Evolutionary conservation across 805 yeast species (phyloP), one percentile per base, ranked within the genome.

Genomic region (Suhomyces emberorum): DNA sequence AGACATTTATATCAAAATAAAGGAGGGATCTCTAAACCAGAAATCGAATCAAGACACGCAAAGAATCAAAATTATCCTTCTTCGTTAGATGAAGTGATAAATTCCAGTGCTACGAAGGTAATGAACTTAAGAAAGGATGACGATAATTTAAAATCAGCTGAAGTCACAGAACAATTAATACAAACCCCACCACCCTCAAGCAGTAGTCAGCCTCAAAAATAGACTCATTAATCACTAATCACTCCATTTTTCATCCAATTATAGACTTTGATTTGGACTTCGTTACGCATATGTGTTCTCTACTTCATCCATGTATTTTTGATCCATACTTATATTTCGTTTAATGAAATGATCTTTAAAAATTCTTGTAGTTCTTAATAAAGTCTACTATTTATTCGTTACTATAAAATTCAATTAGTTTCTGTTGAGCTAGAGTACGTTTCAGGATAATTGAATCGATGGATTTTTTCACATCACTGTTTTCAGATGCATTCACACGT

Each of bases 331-430:
- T 23, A 7, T 23, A 23, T 23, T 23, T 11, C 26, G 8, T 8
- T 23, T 14, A 23, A 8, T 23, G 26, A 23, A 23, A 23, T 23
- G 26, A 23, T 23, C 5, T 23, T 9, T 11, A n/a, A 20, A 20
- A 20, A n/a, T n/a, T n/a, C n/a, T n/a, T n/a, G n/a, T n/a, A n/a
- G n/a, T n/a, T n/a, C n/a, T n/a, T n/a, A n/a, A n/a, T n/a, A n/a
- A n/a, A n/a, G n/a, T n/a, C n/a, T n/a, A n/a, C n/a, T n/a, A n/a
- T n/a, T n/a, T 22, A 32, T 17, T 32, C 34, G 7, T 51, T 49
- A 37, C 64, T 59, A 48, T 74, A 76, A 43, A 69, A 68, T 37
- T 74, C 72, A 11, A 76, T 65, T 33, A 77, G 51, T 42, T 66
- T 72, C 35, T 54, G 56, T 38, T 76, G 81, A 1, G 76, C 62